Evolutionary conservation across 148 eudicot genomes (phyloP).

Genomic region (Chenopodium quinoa): DNA sequence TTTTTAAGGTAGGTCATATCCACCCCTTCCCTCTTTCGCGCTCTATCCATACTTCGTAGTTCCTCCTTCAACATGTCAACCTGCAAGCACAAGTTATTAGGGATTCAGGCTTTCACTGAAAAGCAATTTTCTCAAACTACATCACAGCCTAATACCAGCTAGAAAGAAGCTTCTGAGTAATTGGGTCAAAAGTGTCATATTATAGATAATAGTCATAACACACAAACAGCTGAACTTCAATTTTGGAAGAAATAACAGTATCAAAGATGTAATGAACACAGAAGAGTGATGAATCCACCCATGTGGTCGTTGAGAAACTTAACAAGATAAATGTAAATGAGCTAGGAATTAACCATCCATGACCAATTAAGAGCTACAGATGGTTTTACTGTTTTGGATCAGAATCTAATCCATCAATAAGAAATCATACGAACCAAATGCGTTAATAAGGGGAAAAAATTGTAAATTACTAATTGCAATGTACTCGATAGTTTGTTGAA

Average conservation of each 20-base stretch:
- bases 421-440: neutral
- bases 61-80: slow-evolving; percentile 94
- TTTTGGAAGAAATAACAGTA: neutral
- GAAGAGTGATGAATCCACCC: neutral
- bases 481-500: neutral
- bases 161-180: neutral
- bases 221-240: neutral
- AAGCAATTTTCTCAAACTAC: slow-evolving; percentile 5
- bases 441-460: no score
- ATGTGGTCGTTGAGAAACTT: neutral
- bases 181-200: no score
- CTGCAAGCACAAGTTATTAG: slow-evolving; percentile 39
- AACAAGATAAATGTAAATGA: no score
- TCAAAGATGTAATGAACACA: neutral
- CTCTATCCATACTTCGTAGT: slow-evolving; percentile 88
- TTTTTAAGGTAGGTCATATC: slow-evolving; percentile 98
- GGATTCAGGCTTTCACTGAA: slow-evolving; percentile 5
- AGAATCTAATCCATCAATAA: neutral
- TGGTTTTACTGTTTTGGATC: neutral
- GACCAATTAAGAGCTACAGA: neutral
- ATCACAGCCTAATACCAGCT: neutral
- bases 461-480: neutral
- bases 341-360: neutral
- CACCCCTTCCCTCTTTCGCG: slow-evolving; percentile 88
- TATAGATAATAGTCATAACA: neutral